phyloP scores from a whole-genome alignment of 768 basidiomycete species.

The Scleroderma citrinum region DNA sequence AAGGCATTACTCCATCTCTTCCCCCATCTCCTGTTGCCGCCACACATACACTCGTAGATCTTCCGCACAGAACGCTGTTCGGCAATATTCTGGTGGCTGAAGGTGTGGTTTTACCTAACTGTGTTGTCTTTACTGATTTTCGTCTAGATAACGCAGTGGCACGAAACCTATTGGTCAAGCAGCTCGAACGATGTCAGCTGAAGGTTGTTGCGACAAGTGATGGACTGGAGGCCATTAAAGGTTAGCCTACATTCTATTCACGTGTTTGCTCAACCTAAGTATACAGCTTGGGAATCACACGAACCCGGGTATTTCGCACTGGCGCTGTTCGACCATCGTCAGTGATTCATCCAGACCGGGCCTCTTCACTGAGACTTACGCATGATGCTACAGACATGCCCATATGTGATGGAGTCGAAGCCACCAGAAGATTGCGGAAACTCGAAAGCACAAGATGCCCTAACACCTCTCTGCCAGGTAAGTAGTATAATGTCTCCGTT shows the following conservation, averaged over 20 bases:
- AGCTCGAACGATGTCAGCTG: slow-evolving; percentile 56
- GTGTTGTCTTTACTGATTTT: not conserved
- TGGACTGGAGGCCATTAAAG: slow-evolving; percentile 60
- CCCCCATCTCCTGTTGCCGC: slow-evolving; percentile 27
- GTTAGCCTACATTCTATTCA: slow-evolving; percentile 24
- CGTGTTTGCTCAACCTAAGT: slow-evolving; percentile 1
- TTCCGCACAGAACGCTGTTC: slow-evolving; percentile 49
- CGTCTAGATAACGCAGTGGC: slow-evolving; percentile 62
- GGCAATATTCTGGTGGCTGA: slow-evolving; percentile 71
- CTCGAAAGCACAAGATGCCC: slow-evolving; percentile 55
- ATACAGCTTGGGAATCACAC: slow-evolving; percentile 60
- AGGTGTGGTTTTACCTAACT: slow-evolving; percentile 32
- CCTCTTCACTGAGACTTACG: not conserved
- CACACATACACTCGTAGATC: slow-evolving; percentile 41
- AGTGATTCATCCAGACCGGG: slow-evolving; percentile 15
- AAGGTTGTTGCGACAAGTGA: slow-evolving; percentile 59
- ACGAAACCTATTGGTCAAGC: slow-evolving; percentile 60
- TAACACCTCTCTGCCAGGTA: slow-evolving; percentile 50
- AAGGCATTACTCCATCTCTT: slow-evolving; percentile 43
- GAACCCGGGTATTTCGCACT: slow-evolving; percentile 64
- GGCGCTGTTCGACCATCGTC: slow-evolving; percentile 73
- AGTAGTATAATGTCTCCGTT: slow-evolving; percentile 13
- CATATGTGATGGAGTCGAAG: slow-evolving; percentile 71
- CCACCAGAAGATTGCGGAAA: slow-evolving; percentile 55
- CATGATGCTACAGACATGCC: slow-evolving; percentile 55